Base-by-base conservation (phyloP, 2,329 filamentous ascomycete species). In the Colletotrichum shisoi region DNA sequence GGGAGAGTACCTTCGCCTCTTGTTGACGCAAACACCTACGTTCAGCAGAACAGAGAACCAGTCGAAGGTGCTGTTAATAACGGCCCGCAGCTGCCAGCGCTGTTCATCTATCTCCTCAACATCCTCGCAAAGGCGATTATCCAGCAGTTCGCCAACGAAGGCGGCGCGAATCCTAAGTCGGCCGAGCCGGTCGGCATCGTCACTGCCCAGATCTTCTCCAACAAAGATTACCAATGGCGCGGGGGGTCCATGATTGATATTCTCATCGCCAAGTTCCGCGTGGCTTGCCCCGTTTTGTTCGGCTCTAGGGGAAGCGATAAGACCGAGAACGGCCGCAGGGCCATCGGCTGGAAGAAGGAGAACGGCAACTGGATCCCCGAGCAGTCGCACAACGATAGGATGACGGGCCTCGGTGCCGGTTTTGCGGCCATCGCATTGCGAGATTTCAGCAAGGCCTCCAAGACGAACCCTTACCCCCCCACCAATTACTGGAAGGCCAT, bases 101-200 rank as follows among this genome's bases (percentile, higher is more conserved):
- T 91, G 6, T 86, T 92, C 69, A 79, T 96, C 31, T 96, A 93
- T 75, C 83, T 92, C 2, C 82, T 96, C 63, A 93, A 91, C 72
- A 87, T 91, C 57, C 89, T 94, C 70, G 82, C 89, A 71, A 96
- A 96, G 77, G 82, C 83, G 49, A 82, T 93, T 63, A 83, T 95
- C 67, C 85, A 84, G 53, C 91, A 93, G 70, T 89, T 90, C 72
- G 83, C 89, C 69, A 85, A 83, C 58, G 89, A 92, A 76, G 89
- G 87, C 53, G 84, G 84, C 12, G 84, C 87, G 27, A 86, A 87
- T 60, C 83, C 87, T 0, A 86, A 85, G 69, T 84, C 86, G 6
- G 92, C 92, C 11, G 91, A 95, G 71, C 90, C 91, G 0, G 85
- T 96, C 51, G 93, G 93, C n/a, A 86, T 94, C 27, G 83, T 94